Base-by-base conservation (phyloP, 2,329 filamentous ascomycete species). In the Bertia moriformis region DNA sequence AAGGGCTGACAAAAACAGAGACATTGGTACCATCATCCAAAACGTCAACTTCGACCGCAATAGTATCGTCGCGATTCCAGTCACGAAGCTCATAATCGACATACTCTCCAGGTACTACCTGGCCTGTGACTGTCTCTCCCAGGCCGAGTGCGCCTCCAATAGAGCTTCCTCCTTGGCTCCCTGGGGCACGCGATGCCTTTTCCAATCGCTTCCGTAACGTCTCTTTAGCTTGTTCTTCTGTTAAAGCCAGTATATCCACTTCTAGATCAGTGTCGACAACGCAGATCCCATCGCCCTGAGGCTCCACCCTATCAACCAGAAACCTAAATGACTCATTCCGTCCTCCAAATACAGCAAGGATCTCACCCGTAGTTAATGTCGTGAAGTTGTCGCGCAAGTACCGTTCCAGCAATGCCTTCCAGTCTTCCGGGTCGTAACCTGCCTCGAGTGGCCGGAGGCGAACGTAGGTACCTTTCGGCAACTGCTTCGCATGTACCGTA, bases 251-350 rank as follows among this genome's bases (percentile, higher is more conserved):
- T 42, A 98, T 96, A 48, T 96, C 91, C 4, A 98, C 91, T 54
- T 95, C 89, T 14, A 98, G 61, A 56, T 98, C 91, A 0, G 91
- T 98, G 51, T 98, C 89, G 0, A 98, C 87, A 0, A 98, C 83
- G 47, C 91, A 96, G 14, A 98, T 84, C 0, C 81, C 89, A 42
- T 93, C 81, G 7, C 79, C 84, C 48, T 89, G 84, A 0, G 91
- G 91, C 33, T 77, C 70, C 44, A 96, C 78, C 41, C 83, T 85
- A 52, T 96, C 91, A 3, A 94, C 71, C 37, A 95, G 57, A 48
- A 98, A 89, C 27, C 80, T 73, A 48, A 93, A 96, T 14, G 75
- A 72, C 48, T 89, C 83, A 19, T 73, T 71, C 48, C 66, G 69
- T 1, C 68, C 63, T 0, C 71, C 75, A 33, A 67, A 63, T 3